Conservation (phyloP, 2,329 filamentous ascomycete species). For the Aspergillus sp. region DNA sequence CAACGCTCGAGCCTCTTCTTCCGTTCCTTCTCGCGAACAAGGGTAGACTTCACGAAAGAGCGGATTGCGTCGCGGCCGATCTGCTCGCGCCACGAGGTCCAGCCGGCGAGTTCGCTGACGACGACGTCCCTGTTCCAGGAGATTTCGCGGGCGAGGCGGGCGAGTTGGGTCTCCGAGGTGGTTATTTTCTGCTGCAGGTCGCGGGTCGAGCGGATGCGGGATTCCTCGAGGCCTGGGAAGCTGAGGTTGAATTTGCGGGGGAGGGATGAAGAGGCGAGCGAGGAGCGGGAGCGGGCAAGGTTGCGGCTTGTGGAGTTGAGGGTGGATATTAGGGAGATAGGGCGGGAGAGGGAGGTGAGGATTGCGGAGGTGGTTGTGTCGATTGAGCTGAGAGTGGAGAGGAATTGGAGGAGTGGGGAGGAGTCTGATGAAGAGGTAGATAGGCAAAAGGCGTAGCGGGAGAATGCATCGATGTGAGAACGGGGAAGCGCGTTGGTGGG, state of each 20-base stretch:
- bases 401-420: slow-evolving; percentile 70
- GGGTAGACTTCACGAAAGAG: slow-evolving; percentile 73
- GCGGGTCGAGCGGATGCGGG: slow-evolving; percentile 74
- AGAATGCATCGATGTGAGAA: slow-evolving; percentile 68
- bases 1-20: slow-evolving; percentile 79
- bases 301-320: slow-evolving; percentile 73
- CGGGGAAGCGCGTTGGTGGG: slow-evolving; percentile 64
- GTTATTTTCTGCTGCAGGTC: slow-evolving; percentile 80
- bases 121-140: slow-evolving; percentile 92
- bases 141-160: slow-evolving; percentile 75
- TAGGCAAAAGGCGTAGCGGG: slow-evolving; percentile 68
- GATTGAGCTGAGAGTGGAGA: slow-evolving; percentile 75
- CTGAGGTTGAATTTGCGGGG: slow-evolving; percentile 49
- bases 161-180: slow-evolving; percentile 68
- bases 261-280: slow-evolving; percentile 62
- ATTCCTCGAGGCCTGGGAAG: slow-evolving; percentile 70
- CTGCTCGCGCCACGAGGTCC: slow-evolving; percentile 84
- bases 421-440: slow-evolving; percentile 62
- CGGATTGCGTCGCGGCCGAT: slow-evolving; percentile 72
- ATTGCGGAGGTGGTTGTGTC: slow-evolving; percentile 82
- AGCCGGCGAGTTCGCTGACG: slow-evolving; percentile 84
- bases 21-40: slow-evolving; percentile 76
- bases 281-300: slow-evolving; percentile 74
- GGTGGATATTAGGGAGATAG: slow-evolving; percentile 71
- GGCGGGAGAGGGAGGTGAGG: slow-evolving; percentile 73